A percentile compares a stretch with the other conserved stretches of the same genome.
phyloP scores from a whole-genome alignment of 108 stramenopile genomes.

The Fragilaria crotonensis region DNA sequence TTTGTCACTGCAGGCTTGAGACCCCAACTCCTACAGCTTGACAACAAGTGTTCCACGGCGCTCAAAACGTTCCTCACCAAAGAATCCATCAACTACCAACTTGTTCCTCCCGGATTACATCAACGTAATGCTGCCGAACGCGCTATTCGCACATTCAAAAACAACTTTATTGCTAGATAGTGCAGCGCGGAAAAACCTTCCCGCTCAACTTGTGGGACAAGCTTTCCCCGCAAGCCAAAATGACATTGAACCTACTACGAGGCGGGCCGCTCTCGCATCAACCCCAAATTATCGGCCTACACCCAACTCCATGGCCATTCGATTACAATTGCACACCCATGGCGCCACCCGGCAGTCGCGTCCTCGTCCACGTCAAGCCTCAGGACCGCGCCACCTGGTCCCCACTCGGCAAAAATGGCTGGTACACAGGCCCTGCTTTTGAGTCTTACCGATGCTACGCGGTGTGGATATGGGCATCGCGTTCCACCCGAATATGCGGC shows the following conservation, averaged over 20 bases:
- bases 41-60: too few relatives aligned
- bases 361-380: too few relatives aligned
- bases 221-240: constrained; percentile 5
- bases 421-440: constrained; percentile 10
- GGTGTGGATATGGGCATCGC: constrained; percentile 9
- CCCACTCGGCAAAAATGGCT: constrained; percentile 13
- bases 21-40: constrained; percentile 20
- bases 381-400: constrained; percentile 14
- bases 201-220: constrained; percentile 12
- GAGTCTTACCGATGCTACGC: constrained; percentile 14
- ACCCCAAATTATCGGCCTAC: too few relatives aligned
- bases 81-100: constrained; percentile 19
- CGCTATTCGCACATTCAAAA: too few relatives aligned
- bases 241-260: too few relatives aligned
- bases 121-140: too few relatives aligned
- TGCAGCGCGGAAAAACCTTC: constrained; percentile 12
- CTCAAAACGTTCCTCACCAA: constrained; percentile 8
- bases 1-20: constrained; percentile 5
- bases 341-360: constrained; percentile 27
- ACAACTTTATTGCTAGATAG: too few relatives aligned
- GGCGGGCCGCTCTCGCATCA: constrained; percentile 16
- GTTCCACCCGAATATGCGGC: too few relatives aligned
- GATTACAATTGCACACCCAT: constrained; percentile 34
- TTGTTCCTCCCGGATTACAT: constrained; percentile 19
- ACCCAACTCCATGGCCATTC: constrained; percentile 14